Conservation (phyloP, 768 basidiomycete genomes). For the Lactarius pseudohatsudake region DNA sequence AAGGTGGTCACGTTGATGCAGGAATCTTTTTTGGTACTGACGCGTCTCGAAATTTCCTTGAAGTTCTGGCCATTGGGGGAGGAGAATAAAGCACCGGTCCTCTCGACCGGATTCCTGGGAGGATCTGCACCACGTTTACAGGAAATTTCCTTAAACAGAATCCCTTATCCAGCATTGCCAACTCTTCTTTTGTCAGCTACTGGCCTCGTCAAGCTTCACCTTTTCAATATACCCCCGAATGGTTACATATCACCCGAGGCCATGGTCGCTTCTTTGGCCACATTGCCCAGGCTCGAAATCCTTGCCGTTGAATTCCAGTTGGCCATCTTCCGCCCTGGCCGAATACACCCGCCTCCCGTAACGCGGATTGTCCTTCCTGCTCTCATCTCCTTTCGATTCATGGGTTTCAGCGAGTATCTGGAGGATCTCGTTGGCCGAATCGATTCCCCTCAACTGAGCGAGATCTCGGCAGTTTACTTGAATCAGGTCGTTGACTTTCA, state of each 20-base stretch:
- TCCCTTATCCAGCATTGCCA: background rate
- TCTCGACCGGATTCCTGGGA: too few species aligned
- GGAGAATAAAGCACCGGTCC: too few species aligned
- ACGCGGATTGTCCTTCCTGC: background rate
- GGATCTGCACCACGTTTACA: constrained; percentile 86
- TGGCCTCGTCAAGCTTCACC: too few species aligned
- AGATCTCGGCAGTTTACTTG: background rate
- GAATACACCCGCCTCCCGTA: background rate
- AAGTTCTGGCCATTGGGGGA: background rate
- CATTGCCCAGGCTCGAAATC: background rate
- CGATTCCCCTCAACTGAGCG: background rate
- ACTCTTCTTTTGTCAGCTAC: too few species aligned
- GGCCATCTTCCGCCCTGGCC: background rate
- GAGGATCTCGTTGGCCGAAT: background rate
- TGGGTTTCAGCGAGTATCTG: background rate
- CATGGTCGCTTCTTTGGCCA: background rate
- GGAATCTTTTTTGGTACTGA: too few species aligned
- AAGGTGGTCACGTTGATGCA: too few species aligned
- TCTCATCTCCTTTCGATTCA: background rate
- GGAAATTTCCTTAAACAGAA: constrained; percentile 31
- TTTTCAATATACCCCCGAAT: too few species aligned
- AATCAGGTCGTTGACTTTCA: constrained; percentile 39
- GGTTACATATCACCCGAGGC: background rate
- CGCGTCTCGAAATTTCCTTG: constrained; percentile 43
- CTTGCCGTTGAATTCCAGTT: background rate